Base-by-base conservation (phyloP, 345 rosid genomes). In the Isatis tinctoria region DNA sequence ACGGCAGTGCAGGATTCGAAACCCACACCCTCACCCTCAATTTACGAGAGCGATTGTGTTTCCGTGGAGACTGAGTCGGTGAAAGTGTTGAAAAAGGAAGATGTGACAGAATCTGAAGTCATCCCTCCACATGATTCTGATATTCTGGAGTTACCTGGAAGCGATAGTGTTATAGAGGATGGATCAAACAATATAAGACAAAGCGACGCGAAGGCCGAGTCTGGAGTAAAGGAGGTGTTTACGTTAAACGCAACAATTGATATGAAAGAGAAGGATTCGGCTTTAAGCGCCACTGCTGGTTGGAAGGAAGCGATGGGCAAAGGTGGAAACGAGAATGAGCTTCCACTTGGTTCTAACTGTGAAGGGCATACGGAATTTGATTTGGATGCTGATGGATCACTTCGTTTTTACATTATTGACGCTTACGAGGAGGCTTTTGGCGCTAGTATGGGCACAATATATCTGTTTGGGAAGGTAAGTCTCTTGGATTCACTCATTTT, bases 391-490 rank as follows among this genome's bases (percentile, higher is more conserved):
- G 90, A 90, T 72, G 92, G 97, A 17, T 87, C 88, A 0, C 78
- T 92, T 67, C 90, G 87, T 4, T 90, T 92, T 67, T 92, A 86
- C 79, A 79, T 89, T 74, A 74, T 95, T 51, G 98, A 92, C 75
- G 94, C 90, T 54, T 80, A 92, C 49, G 99, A 95, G 72, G 98
- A 92, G 88, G 75, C 80, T 70, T 85, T 81, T 80, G 97, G 98
- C 9, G 84, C 87, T 35, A 95, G 90, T 63, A 82, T 79, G 87
- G 97, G 98, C 53, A 95, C 83, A 2, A 20, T 95, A 30, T 90
- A 88, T 83, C 85, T 95, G 54, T 95, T 90, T 80, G 98, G 98
- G 64, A 95, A 92, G 98, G 99, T 95, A 10, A 61, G 18, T 70
- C 60, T 65, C 12, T 13, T 37, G 24, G 26, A 10, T 52, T 78